A percentile compares a stretch with the other conserved stretches of the same genome.
These are phyloP conservation scores for Paraphysoderma sedebokerense DNA, from an alignment of 371 early-diverging fungal genomes.

Conservation along the genomic window DNA sequence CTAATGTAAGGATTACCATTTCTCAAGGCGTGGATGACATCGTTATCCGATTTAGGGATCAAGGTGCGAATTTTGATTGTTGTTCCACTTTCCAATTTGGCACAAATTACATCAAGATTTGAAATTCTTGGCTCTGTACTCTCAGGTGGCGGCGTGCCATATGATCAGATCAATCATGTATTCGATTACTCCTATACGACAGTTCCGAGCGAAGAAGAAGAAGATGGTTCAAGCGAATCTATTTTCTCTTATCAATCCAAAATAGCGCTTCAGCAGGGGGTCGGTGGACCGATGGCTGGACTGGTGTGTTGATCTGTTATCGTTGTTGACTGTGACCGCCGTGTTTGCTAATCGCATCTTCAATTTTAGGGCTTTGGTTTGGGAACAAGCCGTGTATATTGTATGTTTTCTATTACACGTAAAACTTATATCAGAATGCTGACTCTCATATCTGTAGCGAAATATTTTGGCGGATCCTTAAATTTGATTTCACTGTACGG, in stretches of 20 bases:
- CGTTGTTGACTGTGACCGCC: not conserved
- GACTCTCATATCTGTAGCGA: conserved; percentile 23
- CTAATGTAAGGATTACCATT: conserved; percentile 49
- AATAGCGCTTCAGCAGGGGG: conserved; percentile 49
- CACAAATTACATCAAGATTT: no score
- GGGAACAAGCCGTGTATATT: conserved; percentile 79
- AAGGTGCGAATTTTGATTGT: no score
- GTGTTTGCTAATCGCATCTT: not conserved
- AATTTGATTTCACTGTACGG: conserved; percentile 69
- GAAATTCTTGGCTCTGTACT: no score
- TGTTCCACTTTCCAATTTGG: no score
- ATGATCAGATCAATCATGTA: conserved; percentile 50
- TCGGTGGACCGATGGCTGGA: conserved; percentile 66
- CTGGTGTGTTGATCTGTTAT: conserved; percentile 6
- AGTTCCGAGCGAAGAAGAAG: conserved; percentile 14
- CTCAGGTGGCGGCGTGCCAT: conserved; percentile 82
- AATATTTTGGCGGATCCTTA: conserved; percentile 84
- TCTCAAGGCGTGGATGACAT: conserved; percentile 58
- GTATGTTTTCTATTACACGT: conserved; percentile 3
- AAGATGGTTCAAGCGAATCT: not conserved
- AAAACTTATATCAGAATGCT: not conserved
- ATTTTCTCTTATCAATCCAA: not conserved
- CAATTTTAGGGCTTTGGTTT: conserved; percentile 48
- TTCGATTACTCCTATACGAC: conserved; percentile 91
- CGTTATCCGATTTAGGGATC: conserved; percentile 75